Base-by-base conservation (phyloP, 2,329 filamentous ascomycete genomes). In the Aspergillus alliaceus region DNA sequence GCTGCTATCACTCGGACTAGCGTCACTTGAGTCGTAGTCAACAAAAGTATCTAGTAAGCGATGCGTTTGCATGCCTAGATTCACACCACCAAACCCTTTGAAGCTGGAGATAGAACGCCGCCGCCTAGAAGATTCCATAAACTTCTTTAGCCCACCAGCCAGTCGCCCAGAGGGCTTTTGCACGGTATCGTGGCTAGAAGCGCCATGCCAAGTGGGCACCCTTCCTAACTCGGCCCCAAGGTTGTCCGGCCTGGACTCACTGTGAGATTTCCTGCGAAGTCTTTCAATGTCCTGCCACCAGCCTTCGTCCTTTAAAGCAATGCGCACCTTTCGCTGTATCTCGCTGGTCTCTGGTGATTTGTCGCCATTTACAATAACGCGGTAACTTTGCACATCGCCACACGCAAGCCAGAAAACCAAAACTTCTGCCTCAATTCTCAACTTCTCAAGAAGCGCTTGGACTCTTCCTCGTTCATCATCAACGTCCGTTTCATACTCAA, bases 401-500 rank as follows among this genome's bases (percentile, higher is more conserved):
- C 85, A 89, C 1, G 90, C 89, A 37, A 96, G 82, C 84, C 89
- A 95, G 67, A 93, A 92, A 1, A 96, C 91, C 14, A 89, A 74
- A 0, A 96, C 84, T 60, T 91, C 81, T 3, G 91, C 91, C 59
- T 92, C 85, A 48, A 96, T 96, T 15, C 91, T 82, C 8, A 96
- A 74, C 69, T 93, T 96, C 22, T 90, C 89, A 1, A 96, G 79
- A 2, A 96, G 79, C 1, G 88, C 85, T 58, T 85, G 85, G 15
- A 96, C 88, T 56, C 91, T 81, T 1, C 82, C 84, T 34, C 85
- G 80, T 72, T 96, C 91, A 72, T 96, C 90, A 37, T 89, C 85
- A 0, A 96, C 87, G 64, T 96, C 91, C 25, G 81, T 86, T 69
- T 95, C 90, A 64, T 96, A 96, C 68, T 96, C 91, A 20, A 96